phyloP scores from a whole-genome alignment of 2,329 filamentous ascomycete genomes.

The Rhexocercosporidium sp. region DNA sequence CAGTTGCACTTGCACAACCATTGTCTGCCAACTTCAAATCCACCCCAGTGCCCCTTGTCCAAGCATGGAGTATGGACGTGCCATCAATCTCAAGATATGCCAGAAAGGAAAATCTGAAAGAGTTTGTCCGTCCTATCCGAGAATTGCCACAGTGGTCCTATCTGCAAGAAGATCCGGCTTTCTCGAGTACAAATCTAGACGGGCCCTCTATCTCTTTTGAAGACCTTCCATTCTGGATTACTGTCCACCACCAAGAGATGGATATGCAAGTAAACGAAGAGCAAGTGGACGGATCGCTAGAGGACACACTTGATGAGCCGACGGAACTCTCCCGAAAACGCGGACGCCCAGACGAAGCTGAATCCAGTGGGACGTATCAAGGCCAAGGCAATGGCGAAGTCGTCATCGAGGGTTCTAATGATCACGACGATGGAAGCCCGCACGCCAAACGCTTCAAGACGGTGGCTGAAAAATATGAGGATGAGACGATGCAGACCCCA shows the following conservation, averaged over 20 bases:
- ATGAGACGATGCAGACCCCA: constrained; percentile 16
- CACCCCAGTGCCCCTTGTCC: constrained; percentile 50
- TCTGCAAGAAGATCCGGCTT: constrained; percentile 52
- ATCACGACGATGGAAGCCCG: constrained; percentile 19
- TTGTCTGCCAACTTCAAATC: constrained; percentile 50
- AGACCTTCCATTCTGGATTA: constrained; percentile 35
- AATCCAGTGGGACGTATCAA: constrained; percentile 14
- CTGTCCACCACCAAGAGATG: constrained; percentile 27
- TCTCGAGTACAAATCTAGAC: constrained; percentile 38
- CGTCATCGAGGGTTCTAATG: constrained; percentile 14
- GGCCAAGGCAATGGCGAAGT: constrained; percentile 28
- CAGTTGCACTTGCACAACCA: constrained; percentile 55
- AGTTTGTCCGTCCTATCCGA: constrained; percentile 50
- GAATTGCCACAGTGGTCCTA: constrained; percentile 48
- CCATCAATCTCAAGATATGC: constrained; percentile 53
- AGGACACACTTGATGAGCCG: constrained; percentile 3
- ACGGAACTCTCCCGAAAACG: constrained; percentile 34
- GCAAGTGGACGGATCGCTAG: not conserved
- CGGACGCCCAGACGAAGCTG: constrained; percentile 24
- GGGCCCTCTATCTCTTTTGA: constrained; percentile 36
- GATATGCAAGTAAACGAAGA: not conserved
- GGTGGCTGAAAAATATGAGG: not conserved
- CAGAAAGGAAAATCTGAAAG: constrained; percentile 49
- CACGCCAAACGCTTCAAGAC: constrained; percentile 37
- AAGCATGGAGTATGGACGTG: constrained; percentile 32